Conservation (phyloP, 2,329 filamentous ascomycete species). For the Thielaviopsis musarum region DNA sequence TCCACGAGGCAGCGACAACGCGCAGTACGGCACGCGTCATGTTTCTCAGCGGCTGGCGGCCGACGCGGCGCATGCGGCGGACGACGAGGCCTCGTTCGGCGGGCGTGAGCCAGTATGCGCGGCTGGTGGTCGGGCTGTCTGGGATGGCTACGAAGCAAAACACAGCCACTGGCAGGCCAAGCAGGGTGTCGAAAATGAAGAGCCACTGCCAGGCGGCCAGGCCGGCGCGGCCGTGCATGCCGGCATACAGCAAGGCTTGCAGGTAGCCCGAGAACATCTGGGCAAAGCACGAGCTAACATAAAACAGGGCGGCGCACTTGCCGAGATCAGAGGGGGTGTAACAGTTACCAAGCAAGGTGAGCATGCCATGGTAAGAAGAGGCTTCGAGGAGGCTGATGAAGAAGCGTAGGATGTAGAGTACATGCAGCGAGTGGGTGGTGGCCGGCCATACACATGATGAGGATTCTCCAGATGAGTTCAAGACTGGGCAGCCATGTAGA, state of each 20-base stretch:
- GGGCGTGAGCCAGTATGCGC: slow-evolving; percentile 17
- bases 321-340: slow-evolving; percentile 27
- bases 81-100: slow-evolving; percentile 18
- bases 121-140: slow-evolving; percentile 18
- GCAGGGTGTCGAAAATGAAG: slow-evolving; percentile 27
- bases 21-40: slow-evolving; percentile 17
- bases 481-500: slow-evolving; percentile 24
- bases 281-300: slow-evolving; percentile 21
- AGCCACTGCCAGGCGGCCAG: slow-evolving; percentile 29
- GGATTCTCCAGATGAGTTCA: slow-evolving; percentile 20
- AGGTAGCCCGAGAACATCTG: slow-evolving; percentile 28
- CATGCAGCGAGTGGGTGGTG: slow-evolving; percentile 22
- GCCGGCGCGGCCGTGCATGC: slow-evolving; percentile 22
- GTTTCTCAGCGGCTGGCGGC: slow-evolving; percentile 19
- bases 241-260: slow-evolving; percentile 24
- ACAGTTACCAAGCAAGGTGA: slow-evolving; percentile 26
- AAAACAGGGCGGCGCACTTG: slow-evolving; percentile 26
- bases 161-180: slow-evolving; percentile 19
- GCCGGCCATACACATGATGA: slow-evolving; percentile 23
- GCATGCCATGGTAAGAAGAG: slow-evolving; percentile 23
- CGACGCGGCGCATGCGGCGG: slow-evolving; percentile 17
- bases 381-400: slow-evolving; percentile 25
- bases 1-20: slow-evolving; percentile 22
- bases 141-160: slow-evolving; percentile 21
- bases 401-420: slow-evolving; percentile 25